phyloP scores from a whole-genome alignment of 2,329 filamentous ascomycete species.

The Mycocentrospora acerina region DNA sequence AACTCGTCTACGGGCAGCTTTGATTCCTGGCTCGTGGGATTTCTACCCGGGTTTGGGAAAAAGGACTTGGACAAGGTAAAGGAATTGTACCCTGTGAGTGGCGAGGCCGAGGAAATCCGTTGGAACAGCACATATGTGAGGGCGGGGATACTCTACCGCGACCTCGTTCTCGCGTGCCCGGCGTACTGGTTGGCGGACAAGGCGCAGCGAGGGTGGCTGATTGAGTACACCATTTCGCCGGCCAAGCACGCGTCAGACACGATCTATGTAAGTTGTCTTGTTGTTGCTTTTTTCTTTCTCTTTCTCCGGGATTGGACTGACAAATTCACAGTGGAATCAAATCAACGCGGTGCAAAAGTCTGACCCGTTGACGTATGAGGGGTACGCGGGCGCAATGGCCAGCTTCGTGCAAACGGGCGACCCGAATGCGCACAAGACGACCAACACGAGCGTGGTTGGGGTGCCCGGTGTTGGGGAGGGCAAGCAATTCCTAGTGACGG shows the following conservation, averaged over 20 bases:
- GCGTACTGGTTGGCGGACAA: constrained; percentile 57
- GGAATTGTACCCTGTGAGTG: constrained; percentile 51
- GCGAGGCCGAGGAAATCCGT: constrained; percentile 50
- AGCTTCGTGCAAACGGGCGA: constrained; percentile 62
- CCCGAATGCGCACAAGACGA: constrained; percentile 60
- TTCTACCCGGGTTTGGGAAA: constrained; percentile 51
- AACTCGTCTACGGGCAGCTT: constrained; percentile 55
- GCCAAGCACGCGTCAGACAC: constrained; percentile 62
- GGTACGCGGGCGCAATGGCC: constrained; percentile 60
- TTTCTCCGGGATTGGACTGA: constrained; percentile 5
- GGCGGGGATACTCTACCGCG: constrained; percentile 60
- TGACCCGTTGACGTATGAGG: constrained; percentile 57
- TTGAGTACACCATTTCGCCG: constrained; percentile 61
- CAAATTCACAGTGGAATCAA: constrained; percentile 53
- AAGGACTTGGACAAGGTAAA: constrained; percentile 45
- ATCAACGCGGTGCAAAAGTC: constrained; percentile 55
- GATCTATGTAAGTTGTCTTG: constrained; percentile 51
- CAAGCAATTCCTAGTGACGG: constrained; percentile 55
- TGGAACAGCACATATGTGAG: constrained; percentile 56
- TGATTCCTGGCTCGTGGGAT: constrained; percentile 56
- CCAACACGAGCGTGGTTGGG: constrained; percentile 44
- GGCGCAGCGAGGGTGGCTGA: constrained; percentile 54
- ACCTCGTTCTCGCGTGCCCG: constrained; percentile 61
- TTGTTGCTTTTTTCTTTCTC: background rate
- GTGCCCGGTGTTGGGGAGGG: constrained; percentile 49